Base-by-base conservation (phyloP, 345 rosid species). In the Viola odorata region DNA sequence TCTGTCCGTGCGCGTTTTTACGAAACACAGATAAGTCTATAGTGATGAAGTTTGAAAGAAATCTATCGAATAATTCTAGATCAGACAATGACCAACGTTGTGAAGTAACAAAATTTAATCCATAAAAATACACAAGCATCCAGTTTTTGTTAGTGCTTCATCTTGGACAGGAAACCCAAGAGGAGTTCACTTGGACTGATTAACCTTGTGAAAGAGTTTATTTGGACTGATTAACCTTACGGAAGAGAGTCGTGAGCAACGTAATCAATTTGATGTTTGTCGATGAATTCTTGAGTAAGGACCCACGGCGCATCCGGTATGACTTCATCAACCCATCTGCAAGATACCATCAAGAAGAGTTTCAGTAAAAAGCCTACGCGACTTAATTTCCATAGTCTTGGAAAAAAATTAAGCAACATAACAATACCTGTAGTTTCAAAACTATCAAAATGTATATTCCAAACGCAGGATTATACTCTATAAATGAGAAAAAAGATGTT, bases 221-320 rank as follows among this genome's bases (percentile, higher is more conserved):
- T 16, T 69, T 53, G 64, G 60, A 55, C 8, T 47, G 62, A 50
- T 41, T 32, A 64, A 16, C 55, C 81, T 73, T 81, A 83, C 86
- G 88, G 88, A 55, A 85, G 86, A 67, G 86, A 66, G 54, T 81
- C 88, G 6, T 83, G 85, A n/a, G 88, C 88, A 53, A 86, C 88
- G 50, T 80, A 83, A 53, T 83, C 91, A 3, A 86, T 81, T 40
- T 69, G 44, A 73, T 86, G 86, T 48, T 83, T 80, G 72, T 85
- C 84, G 8, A 85, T 82, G 69, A 85, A 85, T 69, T 81, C 91
- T 47, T 61, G 69, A 0, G 79, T 76, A 54, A 83, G 60, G 67
- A 85, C 88, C 91, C 92, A 84, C 32, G 92, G 92, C 3, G 92
- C 92, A 75, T 86, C 84, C 55, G 87, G 82, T 36, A 86, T 84